Evolutionary conservation across 2,329 filamentous ascomycete genomes (phyloP).

Genomic region (Thielaviopsis musarum): DNA sequence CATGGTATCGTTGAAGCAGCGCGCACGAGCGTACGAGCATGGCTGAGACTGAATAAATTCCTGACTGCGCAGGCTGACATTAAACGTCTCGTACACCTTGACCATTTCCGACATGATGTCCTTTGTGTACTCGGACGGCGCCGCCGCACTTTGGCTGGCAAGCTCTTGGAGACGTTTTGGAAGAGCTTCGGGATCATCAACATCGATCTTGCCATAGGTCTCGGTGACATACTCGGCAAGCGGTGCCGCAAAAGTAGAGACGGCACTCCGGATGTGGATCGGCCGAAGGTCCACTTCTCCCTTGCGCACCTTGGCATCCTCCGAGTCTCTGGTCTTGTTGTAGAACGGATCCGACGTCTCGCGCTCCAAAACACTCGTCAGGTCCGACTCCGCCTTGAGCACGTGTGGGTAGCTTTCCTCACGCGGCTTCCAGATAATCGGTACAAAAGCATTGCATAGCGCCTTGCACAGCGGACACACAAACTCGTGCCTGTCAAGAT

Average conservation of each 20-base stretch:
- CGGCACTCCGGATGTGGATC: not conserved
- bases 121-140: not conserved
- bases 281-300: not conserved
- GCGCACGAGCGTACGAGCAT: constrained; percentile 21
- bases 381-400: not conserved
- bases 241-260: not conserved
- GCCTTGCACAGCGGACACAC: constrained; percentile 95
- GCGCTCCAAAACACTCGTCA: constrained; percentile 46
- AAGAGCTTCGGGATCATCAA: not conserved
- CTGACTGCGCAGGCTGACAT: constrained; percentile 33
- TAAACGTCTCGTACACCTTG: not conserved
- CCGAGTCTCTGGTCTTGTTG: not conserved
- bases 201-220: not conserved
- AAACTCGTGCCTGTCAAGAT: constrained; percentile 66
- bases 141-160: not conserved
- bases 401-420: constrained; percentile 65
- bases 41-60: constrained; percentile 22
- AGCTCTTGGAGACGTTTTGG: not conserved
- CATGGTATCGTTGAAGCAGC: constrained; percentile 41
- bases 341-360: constrained; percentile 25
- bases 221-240: not conserved
- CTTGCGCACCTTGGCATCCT: not conserved
- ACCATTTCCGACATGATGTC: not conserved
- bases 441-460: constrained; percentile 83
- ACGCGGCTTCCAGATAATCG: constrained; percentile 87